Evolutionary conservation across 108 stramenopile species (phyloP), one percentile per base, ranked within the genome.

Genomic region (Cyclotella sp.): DNA sequence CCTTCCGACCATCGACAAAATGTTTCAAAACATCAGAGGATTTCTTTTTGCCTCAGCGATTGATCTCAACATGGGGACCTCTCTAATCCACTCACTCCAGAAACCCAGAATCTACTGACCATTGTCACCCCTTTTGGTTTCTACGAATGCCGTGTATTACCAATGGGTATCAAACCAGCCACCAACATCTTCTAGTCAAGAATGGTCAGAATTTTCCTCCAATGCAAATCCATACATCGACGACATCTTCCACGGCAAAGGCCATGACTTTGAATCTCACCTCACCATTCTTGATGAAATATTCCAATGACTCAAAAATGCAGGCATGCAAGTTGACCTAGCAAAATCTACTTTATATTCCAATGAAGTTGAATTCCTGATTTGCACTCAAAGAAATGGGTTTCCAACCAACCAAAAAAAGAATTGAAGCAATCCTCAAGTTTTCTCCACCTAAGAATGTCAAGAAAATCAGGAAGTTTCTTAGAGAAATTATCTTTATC

Each of bases 11-110:
- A n/a, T n/a, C n/a, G n/a, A n/a, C n/a, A n/a, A n/a, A n/a, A n/a
- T n/a, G n/a, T n/a, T n/a, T n/a, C n/a, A n/a, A n/a, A n/a, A n/a
- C n/a, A n/a, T n/a, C n/a, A n/a, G n/a, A n/a, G n/a, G n/a, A n/a
- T n/a, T n/a, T n/a, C n/a, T n/a, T n/a, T n/a, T n/a, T n/a, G n/a
- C 27, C 1, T 30, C 60, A 14, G 57, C n/a, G 0, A 21, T 72
- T 24, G 61, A 72, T 49, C 45, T 72, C 13, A 72, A 72, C 28
- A 61, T 62, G 60, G 72, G 72, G 3, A 72, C 30, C 60, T 49
- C 6, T 62, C 60, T 0, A 61, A 62, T 29, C 72, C 72, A 43
- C 42, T 62, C 0, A 47, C 19, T 3, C 44, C 61, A 0, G 46
- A 59, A 40, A 21, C 72, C 18, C 41, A 58, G 29, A 27, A 72